Base-by-base conservation (phyloP, 225 moss, liverwort and hornwort genomes). In the Antitrichia curtipendula region DNA sequence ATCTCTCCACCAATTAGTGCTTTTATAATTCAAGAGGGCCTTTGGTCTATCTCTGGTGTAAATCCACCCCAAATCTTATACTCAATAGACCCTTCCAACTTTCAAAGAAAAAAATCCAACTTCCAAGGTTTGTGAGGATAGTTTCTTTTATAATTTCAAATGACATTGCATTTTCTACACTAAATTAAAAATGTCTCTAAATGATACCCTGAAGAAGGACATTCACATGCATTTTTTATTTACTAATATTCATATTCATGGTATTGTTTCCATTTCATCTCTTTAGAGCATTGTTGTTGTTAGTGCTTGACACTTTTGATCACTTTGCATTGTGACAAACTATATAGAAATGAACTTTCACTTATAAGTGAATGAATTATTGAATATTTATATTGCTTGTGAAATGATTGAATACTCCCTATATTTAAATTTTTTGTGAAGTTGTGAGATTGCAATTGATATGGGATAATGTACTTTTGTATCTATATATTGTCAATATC, bases 11-110 rank as follows among this genome's bases (percentile, higher is more conserved):
- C 18, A 29, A 72, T 45, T 11, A 72, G 0, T 45, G 1, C 10
- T 10, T 72, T 45, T 6, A 72, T 29, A 10, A 45, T 45, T 45
- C 4, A 47, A 29, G 5, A 69, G 8, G 10, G 16, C 29, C 29
- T 72, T 45, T 2, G 17, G 0, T 45, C 3, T 0, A 0, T 1
- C 2, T 17, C 0, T 10, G 0, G 6, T 72, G 11, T 72, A 24
- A 40, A 25, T 0, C 7, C 4, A 7, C 4, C 13, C 4, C 15
- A 8, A 69, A 2, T 40, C 40, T 24, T 16, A 43, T 71, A 27
- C 3, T 43, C 43, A 12, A 16, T 41, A 13, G 40, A 71, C 5
- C 41, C 16, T 15, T 70, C 8, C 1, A 16, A 70, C 16, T 70
- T 70, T 5, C 0, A 25, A 24, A 13, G 3, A 69, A 69, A 69